Conservation (phyloP, 805 yeast species). For the Cyberlindnera mississippiensis region DNA sequence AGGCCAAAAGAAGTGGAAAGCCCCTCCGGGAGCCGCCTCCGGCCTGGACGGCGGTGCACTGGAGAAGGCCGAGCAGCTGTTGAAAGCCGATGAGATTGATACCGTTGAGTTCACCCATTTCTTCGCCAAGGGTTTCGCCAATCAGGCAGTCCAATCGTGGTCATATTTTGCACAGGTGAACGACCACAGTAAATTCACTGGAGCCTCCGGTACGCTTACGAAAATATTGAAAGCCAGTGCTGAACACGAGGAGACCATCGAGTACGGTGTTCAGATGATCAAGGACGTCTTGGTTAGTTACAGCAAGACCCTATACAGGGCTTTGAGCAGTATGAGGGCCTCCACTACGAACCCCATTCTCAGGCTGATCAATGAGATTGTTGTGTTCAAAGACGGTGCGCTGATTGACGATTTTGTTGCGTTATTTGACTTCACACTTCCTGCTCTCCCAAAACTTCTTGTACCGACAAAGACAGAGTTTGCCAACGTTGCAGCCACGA, state of each 20-base stretch:
- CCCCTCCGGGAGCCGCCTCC: constrained; percentile 9
- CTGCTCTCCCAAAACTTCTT: constrained; percentile 58
- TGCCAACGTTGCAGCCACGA: constrained; percentile 32
- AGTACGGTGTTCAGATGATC: constrained; percentile 38
- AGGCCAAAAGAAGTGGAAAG: constrained; percentile 14
- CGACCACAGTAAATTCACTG: constrained; percentile 49
- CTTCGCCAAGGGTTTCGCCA: constrained; percentile 32
- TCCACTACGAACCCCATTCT: constrained; percentile 58
- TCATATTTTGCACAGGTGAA: constrained; percentile 42
- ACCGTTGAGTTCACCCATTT: constrained; percentile 27
- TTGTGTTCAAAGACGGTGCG: constrained; percentile 45
- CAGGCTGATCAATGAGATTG: constrained; percentile 50
- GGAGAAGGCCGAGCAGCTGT: constrained; percentile 17
- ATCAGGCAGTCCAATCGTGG: constrained; percentile 43
- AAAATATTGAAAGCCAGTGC: constrained; percentile 29
- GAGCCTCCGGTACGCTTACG: constrained; percentile 39
- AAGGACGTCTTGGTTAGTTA: constrained; percentile 52
- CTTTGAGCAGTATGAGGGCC: constrained; percentile 55
- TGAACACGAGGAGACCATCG: constrained; percentile 17
- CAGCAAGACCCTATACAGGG: constrained; percentile 62
- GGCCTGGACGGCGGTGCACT: constrained; percentile 17
- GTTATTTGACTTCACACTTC: constrained; percentile 62
- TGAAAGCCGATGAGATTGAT: constrained; percentile 13
- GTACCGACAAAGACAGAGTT: constrained; percentile 48
- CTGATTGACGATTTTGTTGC: constrained; percentile 56